Base-by-base conservation (phyloP, 2,329 filamentous ascomycete species). In the Alternaria sp. region DNA sequence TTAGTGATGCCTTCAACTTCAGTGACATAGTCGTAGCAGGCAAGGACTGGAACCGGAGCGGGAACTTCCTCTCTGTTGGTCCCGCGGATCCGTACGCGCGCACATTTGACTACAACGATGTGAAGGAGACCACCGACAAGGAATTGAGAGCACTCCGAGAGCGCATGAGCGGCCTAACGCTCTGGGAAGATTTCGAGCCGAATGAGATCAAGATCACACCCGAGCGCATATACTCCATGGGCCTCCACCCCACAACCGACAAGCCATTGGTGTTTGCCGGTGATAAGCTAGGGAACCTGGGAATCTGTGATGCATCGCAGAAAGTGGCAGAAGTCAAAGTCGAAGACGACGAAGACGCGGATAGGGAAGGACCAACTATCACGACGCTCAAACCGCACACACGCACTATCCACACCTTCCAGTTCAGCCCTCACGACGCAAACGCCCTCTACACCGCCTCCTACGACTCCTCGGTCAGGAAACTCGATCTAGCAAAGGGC, bases 241-340 rank as follows among this genome's bases (percentile, higher is more conserved):
- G 90, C 0, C 95, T 99, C 70, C 96, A 99, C 73, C 96, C 96
- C 0, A 94, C 90, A 0, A 85, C 89, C 61, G 89, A 94, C 3
- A 98, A 98, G 73, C 89, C 94, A 0, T 84, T 99, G 3, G 86
- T 98, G 2, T 96, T 99, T 76, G 95, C 95, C 0, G 95, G 95
- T 11, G 96, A 99, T 74, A 99, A 99, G 77, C 87, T 96, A 68
- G 95, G 96, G 1, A 92, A 93, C 23, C 85, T 98, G 62, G 96
- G 96, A 0, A 88, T 99, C 1, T 95, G 97, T 58, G 95, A 99
- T 75, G 93, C 90, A 1, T 94, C 92, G 0, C 93, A 96, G 69
- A 86, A 87, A 3, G 82, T 83, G 3, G 74, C 86, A 5, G 81
- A 83, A 65, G 79, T 84, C 54, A 81, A 83, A 30, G 79, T 78